Evolutionary conservation across 192 early-diverging fungal species (phyloP).

Genomic region (Coemansia sp.): DNA sequence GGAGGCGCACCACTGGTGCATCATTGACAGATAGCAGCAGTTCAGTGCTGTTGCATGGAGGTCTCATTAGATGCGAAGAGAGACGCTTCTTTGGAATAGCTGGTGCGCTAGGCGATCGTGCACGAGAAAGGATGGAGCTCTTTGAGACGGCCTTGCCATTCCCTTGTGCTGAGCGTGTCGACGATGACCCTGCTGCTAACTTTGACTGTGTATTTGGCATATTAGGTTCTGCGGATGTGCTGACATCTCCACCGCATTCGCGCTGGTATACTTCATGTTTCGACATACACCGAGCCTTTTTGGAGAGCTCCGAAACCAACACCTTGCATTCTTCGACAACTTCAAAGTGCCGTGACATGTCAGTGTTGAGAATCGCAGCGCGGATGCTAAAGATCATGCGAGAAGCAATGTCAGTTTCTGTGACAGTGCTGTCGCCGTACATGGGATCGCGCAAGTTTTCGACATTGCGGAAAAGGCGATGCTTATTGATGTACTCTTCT

Average conservation of each 20-base stretch:
- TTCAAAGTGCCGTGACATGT: conserved; percentile 88
- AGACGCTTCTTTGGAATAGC: conserved; percentile 14
- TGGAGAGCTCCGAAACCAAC: conserved; percentile 42
- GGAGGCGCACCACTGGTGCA: background rate
- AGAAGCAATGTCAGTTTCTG: conserved; percentile 38
- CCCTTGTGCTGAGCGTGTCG: background rate
- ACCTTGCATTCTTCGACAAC: conserved; percentile 58
- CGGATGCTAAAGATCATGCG: conserved; percentile 47
- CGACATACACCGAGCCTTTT: conserved; percentile 42
- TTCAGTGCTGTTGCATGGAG: background rate
- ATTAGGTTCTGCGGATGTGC: background rate
- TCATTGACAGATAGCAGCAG: background rate
- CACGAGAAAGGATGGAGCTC: conserved; percentile 1
- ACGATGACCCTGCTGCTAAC: background rate
- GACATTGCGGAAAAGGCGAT: conserved; percentile 65
- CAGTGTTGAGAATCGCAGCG: conserved; percentile 82
- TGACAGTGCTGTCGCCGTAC: conserved; percentile 56
- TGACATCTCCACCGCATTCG: conserved; percentile 14
- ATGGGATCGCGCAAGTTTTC: conserved; percentile 51
- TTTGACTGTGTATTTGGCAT: background rate
- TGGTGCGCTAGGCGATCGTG: conserved; percentile 43
- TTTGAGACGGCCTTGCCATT: background rate
- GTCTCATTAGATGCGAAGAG: conserved; percentile 7
- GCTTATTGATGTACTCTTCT: conserved; percentile 72
- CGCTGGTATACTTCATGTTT: conserved; percentile 32